Evolutionary conservation across 106 monocot species (phyloP).

Genomic region (Dioscorea dumetorum): DNA sequence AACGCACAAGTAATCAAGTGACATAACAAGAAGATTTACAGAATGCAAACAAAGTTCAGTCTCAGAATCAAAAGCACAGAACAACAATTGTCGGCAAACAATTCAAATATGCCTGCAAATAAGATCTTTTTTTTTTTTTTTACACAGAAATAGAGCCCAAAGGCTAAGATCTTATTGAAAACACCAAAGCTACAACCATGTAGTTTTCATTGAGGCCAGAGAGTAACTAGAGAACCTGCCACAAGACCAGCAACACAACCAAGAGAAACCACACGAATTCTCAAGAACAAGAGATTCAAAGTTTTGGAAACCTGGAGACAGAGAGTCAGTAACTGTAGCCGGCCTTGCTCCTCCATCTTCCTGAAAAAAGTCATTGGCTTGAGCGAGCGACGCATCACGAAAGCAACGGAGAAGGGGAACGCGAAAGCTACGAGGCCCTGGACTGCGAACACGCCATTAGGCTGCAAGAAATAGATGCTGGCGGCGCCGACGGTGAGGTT

Average conservation of each 20-base stretch:
- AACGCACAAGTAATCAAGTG: too few species aligned
- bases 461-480: slow-evolving; percentile 30
- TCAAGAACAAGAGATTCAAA: slow-evolving; percentile 44
- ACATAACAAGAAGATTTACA: too few species aligned
- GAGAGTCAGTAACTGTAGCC: slow-evolving; percentile 88
- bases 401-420: slow-evolving; percentile 61
- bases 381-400: slow-evolving; percentile 61
- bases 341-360: slow-evolving; percentile 87
- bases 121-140: too few species aligned
- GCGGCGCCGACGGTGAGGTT: slow-evolving; percentile 79
- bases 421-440: slow-evolving; percentile 69
- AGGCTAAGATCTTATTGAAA: too few species aligned
- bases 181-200: too few species aligned
- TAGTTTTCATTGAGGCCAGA: too few species aligned
- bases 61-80: too few species aligned
- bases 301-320: slow-evolving; percentile 62
- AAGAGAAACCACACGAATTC: slow-evolving; percentile 39
- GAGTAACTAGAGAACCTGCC: too few species aligned
- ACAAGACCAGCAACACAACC: slow-evolving; percentile 45
- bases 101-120: too few species aligned
- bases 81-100: too few species aligned
- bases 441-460: slow-evolving; percentile 26
- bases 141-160: too few species aligned
- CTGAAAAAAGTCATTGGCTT: slow-evolving; percentile 76
- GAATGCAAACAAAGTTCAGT: too few species aligned